Evolutionary conservation across 768 basidiomycete species (phyloP).

Genomic region (Naematelia encephala): DNA sequence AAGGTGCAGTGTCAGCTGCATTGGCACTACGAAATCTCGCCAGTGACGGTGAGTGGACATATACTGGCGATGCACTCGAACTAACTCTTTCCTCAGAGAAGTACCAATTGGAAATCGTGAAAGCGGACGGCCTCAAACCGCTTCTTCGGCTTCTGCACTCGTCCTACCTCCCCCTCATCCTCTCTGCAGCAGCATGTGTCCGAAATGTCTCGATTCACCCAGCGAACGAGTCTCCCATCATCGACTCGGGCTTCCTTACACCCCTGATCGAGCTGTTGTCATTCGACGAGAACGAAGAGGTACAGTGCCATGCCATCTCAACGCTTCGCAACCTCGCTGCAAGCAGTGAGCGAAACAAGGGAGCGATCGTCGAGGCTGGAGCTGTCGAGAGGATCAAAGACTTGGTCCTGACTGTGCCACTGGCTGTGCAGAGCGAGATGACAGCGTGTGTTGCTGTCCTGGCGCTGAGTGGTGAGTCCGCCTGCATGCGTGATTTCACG

Average conservation of each 20-base stretch:
- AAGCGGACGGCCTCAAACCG: conserved; percentile 84
- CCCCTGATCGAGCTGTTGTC: conserved; percentile 93
- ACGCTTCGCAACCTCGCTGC: conserved; percentile 95
- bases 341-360: conserved; percentile 96
- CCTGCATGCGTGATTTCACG: background rate
- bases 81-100: conserved; percentile 62
- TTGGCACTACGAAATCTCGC: conserved; percentile 93
- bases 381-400: conserved; percentile 97
- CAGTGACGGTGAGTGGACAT: conserved; percentile 70
- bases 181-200: conserved; percentile 96
- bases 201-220: conserved; percentile 99
- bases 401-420: conserved; percentile 86
- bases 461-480: conserved; percentile 77
- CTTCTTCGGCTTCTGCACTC: conserved; percentile 92
- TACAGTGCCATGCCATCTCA: conserved; percentile 98
- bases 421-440: conserved; percentile 99
- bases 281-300: conserved; percentile 99
- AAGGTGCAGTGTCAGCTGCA: conserved; percentile 99
- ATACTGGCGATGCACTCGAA: background rate
- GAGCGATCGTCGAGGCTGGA: conserved; percentile 94
- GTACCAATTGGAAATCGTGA: conserved; percentile 97
- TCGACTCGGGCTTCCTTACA: conserved; percentile 94
- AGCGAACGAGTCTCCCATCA: conserved; percentile 96
- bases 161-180: conserved; percentile 92
- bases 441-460: conserved; percentile 97